These are phyloP conservation scores for Ogataea zsoltii DNA, from an alignment of 805 yeast genomes.

Conservation along the genomic window DNA sequence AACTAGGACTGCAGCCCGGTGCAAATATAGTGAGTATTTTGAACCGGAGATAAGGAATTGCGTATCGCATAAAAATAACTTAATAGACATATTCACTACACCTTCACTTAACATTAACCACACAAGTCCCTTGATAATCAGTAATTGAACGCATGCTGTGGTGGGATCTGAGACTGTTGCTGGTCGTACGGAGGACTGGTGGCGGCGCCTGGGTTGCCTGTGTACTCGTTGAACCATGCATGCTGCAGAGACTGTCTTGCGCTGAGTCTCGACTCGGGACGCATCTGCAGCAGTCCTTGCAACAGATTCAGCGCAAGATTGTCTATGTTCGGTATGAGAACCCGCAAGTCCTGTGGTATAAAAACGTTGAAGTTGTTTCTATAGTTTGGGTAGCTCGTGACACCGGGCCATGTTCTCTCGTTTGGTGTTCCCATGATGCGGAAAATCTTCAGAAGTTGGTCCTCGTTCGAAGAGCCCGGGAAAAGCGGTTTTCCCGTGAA, in stretches of 20 bases:
- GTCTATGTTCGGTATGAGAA: constrained; percentile 68
- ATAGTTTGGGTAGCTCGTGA: constrained; percentile 84
- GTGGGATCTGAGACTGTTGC: constrained; percentile 8
- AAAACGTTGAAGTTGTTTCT: constrained; percentile 81
- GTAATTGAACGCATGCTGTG: constrained; percentile 11
- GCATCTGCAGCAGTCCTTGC: constrained; percentile 57
- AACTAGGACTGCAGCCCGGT: constrained; percentile 18
- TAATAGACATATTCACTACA: no score
- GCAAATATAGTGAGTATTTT: constrained; percentile 11
- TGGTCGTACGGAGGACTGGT: constrained; percentile 1
- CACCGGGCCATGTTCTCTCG: constrained; percentile 97
- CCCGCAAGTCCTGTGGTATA: constrained; percentile 82
- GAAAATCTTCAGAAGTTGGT: constrained; percentile 88
- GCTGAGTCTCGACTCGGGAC: constrained; percentile 60
- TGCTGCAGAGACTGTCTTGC: constrained; percentile 65
- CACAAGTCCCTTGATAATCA: no score
- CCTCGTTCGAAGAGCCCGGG: constrained; percentile 96
- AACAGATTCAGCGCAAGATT: constrained; percentile 67
- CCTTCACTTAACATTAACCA: no score
- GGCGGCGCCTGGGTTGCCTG: constrained; percentile 27
- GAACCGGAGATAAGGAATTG: background rate
- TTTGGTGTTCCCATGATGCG: constrained; percentile 95
- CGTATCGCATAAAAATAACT: no score
- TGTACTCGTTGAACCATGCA: constrained; percentile 81
- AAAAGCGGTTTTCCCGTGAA: constrained; percentile 96